A percentile compares a stretch with the other conserved stretches of the same genome.
phyloP scores from a whole-genome alignment of 805 yeast genomes.

The Candida orba region DNA sequence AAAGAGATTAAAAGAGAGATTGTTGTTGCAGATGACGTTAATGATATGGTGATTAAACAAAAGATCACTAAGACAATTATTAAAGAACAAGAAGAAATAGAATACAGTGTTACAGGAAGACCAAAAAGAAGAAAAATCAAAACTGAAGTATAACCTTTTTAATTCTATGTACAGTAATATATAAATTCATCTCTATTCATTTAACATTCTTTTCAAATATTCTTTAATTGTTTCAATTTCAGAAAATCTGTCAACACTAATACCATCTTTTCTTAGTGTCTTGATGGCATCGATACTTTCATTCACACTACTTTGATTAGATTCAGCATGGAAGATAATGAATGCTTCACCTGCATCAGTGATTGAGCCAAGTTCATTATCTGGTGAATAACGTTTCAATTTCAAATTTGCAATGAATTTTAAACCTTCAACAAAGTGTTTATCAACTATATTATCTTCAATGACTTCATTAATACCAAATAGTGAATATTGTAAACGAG shows the following conservation, averaged over 20 bases:
- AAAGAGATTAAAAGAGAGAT: constrained; percentile 12
- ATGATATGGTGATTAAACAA: neutral
- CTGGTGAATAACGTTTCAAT: constrained; percentile 41
- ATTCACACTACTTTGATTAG: constrained; percentile 31
- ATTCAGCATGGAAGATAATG: constrained; percentile 39
- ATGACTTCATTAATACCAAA: constrained; percentile 75
- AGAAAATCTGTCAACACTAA: constrained; percentile 25
- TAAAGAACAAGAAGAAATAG: constrained; percentile 15
- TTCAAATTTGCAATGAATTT: constrained; percentile 64
- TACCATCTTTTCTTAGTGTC: constrained; percentile 38
- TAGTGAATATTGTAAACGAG: constrained; percentile 72
- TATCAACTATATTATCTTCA: constrained; percentile 51
- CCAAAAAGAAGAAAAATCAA: constrained; percentile 22
- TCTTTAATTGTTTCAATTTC: constrained; percentile 30
- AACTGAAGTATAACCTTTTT: neutral
- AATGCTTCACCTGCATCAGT: constrained; percentile 38
- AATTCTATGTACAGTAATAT: constrained; percentile 4
- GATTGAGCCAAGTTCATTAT: constrained; percentile 24
- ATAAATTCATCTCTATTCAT: constrained; percentile 4
- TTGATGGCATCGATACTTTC: constrained; percentile 35
- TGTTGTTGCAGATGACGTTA: constrained; percentile 2
- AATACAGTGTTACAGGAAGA: constrained; percentile 23
- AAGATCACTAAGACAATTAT: no score
- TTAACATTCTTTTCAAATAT: constrained; percentile 16
- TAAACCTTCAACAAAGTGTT: constrained; percentile 59